Evolutionary conservation across 2,329 filamentous ascomycete species (phyloP), one percentile per base, ranked within the genome.

Genomic region (Sporothrix luriei): DNA sequence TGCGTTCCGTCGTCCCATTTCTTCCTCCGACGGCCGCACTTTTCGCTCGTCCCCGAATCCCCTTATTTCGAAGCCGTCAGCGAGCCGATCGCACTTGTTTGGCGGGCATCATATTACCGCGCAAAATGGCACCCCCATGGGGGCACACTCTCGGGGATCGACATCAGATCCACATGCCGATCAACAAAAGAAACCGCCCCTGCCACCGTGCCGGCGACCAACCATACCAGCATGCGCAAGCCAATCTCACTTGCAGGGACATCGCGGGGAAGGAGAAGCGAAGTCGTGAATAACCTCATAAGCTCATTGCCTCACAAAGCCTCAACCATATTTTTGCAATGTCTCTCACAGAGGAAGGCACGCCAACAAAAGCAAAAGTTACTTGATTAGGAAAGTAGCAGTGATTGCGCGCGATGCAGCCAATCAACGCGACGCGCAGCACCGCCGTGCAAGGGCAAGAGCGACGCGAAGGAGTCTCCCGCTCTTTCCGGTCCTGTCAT

Each of bases 341-440:
- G 16, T n/a, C n/a, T 49, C 1, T 2, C n/a, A 3, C 16, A n/a
- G 19, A 21, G 51, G 4, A 33, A 54, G n/a, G 24, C 40, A 64
- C 19, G 16, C 19, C 14, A 29, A 38, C 33, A 51, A 33, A 33
- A 48, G 48, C 38, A 46, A 33, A 61, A 66, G 46, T 29, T 69
- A 57, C 68, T 29, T 13, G 2, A 74, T 73, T 16, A 76, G 75
- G 59, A 67, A 66, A 66, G 61, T 69, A 29, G 29, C 16, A 49
- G 16, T 7, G 26, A 43, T 16, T 14, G 5, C 33, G 26, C 24
- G 13, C 11, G 29, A 10, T 26, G 51, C 49, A 62, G 54, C 69
- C 69, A 67, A 70, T 61, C 52, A 61, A 40, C 49, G 24, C 43
- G 33, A 48, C 21, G 16, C 49, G 24, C 43, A 49, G 29, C 21